These are phyloP conservation scores for Rostrohypoxylon terebratum DNA, from an alignment of 495 filamentous ascomycete genomes.

Conservation along the genomic window DNA sequence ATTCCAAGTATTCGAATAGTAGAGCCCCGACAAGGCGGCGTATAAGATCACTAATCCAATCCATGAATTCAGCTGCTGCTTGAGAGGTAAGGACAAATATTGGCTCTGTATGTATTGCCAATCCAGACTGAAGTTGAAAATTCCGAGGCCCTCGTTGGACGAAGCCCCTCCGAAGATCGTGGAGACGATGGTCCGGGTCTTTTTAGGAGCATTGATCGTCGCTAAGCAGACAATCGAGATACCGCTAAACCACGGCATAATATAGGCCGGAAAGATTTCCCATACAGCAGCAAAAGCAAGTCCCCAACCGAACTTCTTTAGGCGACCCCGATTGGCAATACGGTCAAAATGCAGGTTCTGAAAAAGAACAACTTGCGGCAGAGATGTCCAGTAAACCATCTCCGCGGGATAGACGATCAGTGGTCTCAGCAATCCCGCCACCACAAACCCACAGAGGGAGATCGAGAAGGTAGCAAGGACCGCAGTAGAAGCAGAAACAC, in stretches of 20 bases:
- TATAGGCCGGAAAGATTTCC: slow-evolving; percentile 68
- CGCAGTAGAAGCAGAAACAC: slow-evolving; percentile 27
- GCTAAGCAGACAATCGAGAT: slow-evolving; percentile 70
- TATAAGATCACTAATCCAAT: slow-evolving; percentile 61
- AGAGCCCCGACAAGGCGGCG: slow-evolving; percentile 55
- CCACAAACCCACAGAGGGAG: slow-evolving; percentile 64
- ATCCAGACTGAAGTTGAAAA: slow-evolving; percentile 63
- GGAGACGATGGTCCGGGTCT: slow-evolving; percentile 61
- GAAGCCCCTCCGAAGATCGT: slow-evolving; percentile 67
- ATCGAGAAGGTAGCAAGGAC: slow-evolving; percentile 37
- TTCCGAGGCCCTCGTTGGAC: slow-evolving; percentile 63
- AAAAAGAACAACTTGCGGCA: slow-evolving; percentile 48
- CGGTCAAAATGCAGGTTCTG: slow-evolving; percentile 57
- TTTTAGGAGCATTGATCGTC: slow-evolving; percentile 52
- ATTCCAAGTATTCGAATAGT: slow-evolving; percentile 65
- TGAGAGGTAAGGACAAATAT: slow-evolving; percentile 48
- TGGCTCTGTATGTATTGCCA: slow-evolving; percentile 66
- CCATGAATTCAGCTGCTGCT: slow-evolving; percentile 54
- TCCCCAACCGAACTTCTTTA: slow-evolving; percentile 57
- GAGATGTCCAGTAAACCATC: slow-evolving; percentile 54
- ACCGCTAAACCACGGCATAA: slow-evolving; percentile 65
- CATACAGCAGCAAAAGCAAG: slow-evolving; percentile 59
- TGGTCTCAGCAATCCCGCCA: slow-evolving; percentile 65
- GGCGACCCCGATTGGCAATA: slow-evolving; percentile 51
- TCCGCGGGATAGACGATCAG: slow-evolving; percentile 66